Base-by-base conservation (phyloP, 2,329 filamentous ascomycete species). In the Trichoderma simmonsii region DNA sequence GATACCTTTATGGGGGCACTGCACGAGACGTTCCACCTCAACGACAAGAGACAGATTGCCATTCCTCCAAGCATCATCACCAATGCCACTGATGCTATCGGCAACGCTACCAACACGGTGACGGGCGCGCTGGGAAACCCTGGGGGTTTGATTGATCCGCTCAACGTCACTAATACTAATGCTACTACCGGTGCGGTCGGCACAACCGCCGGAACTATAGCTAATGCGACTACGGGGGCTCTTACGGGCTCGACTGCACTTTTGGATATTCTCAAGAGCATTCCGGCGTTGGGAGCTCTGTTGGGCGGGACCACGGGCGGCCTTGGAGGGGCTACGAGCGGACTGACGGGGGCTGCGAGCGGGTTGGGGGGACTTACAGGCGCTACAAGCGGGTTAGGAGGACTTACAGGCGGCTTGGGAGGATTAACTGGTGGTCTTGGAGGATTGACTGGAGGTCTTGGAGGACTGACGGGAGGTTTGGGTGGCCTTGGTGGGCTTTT, bases 1-100 rank as follows among this genome's bases (percentile, higher is more conserved):
- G 34, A 71, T 15, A 56, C 32, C 11, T 71, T 71, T n/a, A 63
- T 71, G 68, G 21, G 28, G 6, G 57, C 39, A 5, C 67, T 69
- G 11, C 24, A 54, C 18, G 57, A 48, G 4, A 57, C 64, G 18
- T 11, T 36, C n/a, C 24, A 12, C 26, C 9, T 59, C 14, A 64
- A 57, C 18, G n/a, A 9, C 26, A 71, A 71, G 68, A 36, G 30
- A 21, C 51, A 59, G 24, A 15, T 18, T 18, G 5, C 6, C 4
- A n/a, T n/a, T 14, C 9, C 51, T 5, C 15, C 51, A 14, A 24
- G 24, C 9, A 21, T 39, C 36, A 18, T 39, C 15, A 39, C 36
- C 15, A 39, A 39, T 39, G 36, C 36, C 15, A n/a, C 39, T n/a
- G 15, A 43, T 9, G 39, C 15, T 43, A 7, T 3, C 7, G 39